phyloP scores from a whole-genome alignment of 1,139 yeast species.

The Magnusiomyces fungicola region DNA sequence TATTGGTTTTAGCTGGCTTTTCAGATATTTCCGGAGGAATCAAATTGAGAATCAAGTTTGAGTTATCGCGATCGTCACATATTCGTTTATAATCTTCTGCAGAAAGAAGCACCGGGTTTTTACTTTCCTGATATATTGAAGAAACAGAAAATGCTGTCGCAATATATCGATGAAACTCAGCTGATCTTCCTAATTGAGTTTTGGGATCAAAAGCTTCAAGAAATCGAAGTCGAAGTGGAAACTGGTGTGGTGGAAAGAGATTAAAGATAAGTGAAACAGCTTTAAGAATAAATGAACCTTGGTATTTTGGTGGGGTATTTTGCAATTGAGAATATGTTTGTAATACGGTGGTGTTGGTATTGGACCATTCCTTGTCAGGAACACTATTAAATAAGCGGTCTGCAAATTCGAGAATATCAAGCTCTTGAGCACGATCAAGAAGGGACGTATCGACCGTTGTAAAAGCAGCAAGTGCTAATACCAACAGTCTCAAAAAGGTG shows the following conservation, averaged over 20 bases:
- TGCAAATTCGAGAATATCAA: not conserved
- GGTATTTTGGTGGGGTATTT: not conserved
- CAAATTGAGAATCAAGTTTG: not conserved
- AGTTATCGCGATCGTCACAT: not conserved
- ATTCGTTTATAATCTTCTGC: not conserved
- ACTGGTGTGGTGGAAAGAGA: not conserved
- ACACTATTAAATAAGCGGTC: not conserved
- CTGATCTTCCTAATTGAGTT: not conserved
- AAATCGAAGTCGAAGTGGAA: not conserved
- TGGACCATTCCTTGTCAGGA: not conserved
- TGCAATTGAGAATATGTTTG: too few relatives aligned
- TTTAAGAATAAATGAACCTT: not conserved
- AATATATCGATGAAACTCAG: not conserved
- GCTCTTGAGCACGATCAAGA: not conserved
- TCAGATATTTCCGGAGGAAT: not conserved
- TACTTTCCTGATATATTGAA: not conserved
- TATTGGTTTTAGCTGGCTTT: not conserved
- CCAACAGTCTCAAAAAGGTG: not conserved
- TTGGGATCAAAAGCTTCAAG: constrained; percentile 1
- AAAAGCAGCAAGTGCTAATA: not conserved
- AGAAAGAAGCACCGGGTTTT: not conserved
- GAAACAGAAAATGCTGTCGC: not conserved
- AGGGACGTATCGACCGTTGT: not conserved
- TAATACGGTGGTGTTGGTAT: not conserved
- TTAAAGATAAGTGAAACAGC: not conserved